Evolutionary conservation across 176 grass and related monocot species (phyloP).

Genomic region (Lolium perenne): DNA sequence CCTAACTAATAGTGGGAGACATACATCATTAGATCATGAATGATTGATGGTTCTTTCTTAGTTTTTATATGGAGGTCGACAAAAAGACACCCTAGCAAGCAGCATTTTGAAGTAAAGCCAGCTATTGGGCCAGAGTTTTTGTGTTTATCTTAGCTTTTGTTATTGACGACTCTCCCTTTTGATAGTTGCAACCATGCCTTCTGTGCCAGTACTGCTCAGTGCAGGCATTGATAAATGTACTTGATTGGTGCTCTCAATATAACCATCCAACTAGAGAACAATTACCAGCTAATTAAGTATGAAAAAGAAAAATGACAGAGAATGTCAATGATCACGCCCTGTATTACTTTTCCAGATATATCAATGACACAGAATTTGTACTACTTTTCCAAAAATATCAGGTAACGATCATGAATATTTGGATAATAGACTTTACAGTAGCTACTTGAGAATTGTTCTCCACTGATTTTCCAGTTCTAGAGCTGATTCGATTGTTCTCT

Average conservation of each 20-base stretch:
- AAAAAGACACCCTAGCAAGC: conserved; percentile 55
- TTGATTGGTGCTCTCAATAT: conserved; percentile 10
- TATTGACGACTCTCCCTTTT: conserved; percentile 30
- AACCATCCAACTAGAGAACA: conserved; percentile 21
- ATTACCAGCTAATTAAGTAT: not conserved
- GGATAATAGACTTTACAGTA: not conserved
- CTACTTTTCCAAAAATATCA: conserved; percentile 16
- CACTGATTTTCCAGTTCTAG: conserved; percentile 19
- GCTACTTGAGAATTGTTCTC: not conserved
- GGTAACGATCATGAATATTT: not conserved
- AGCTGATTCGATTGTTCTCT: not conserved
- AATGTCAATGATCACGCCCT: conserved; percentile 15
- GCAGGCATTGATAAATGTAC: conserved; percentile 37
- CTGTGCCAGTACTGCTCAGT: conserved; percentile 27
- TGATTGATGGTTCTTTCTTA: conserved; percentile 49
- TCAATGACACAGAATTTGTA: not conserved
- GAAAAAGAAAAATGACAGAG: not conserved
- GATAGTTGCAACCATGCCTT: conserved; percentile 41
- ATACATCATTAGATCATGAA: conserved; percentile 57
- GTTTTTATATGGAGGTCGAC: conserved; percentile 45
- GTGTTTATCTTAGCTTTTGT: conserved; percentile 43
- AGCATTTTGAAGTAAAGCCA: conserved; percentile 59
- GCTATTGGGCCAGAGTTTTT: conserved; percentile 47
- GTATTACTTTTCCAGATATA: not conserved
- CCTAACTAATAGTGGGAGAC: conserved; percentile 59